Evolutionary conservation across 768 basidiomycete species (phyloP), one percentile per base, ranked within the genome.

Genomic region (Melanogaster broomeanus): DNA sequence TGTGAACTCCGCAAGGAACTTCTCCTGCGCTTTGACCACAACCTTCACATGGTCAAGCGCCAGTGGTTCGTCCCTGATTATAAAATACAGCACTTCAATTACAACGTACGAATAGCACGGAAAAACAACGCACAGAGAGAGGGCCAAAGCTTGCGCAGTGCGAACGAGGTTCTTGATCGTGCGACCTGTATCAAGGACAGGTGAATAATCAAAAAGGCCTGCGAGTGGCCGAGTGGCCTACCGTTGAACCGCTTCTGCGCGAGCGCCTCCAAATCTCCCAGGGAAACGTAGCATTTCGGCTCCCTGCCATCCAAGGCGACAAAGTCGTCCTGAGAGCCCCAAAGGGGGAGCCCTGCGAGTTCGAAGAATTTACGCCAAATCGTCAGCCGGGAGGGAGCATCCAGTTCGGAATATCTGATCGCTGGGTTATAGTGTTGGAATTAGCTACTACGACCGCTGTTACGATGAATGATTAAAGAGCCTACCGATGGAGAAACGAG

Each of bases 401-500:
- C 59, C 19, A 66, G 56, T 30, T 67, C 63, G 2, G 59, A 51
- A 40, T 66, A 67, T 52, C 61, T 64, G 43, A 67, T 66, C 2
- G 57, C 64, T 45, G 6, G 33, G 4, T n/a, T 27, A 46, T 19
- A 6, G n/a, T n/a, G n/a, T 28, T 24, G 30, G 31, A 16, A 22
- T 41, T 21, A 22, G 21, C 18, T 11, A 41, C 21, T 43, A 5
- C 9, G 33, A 19, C 4, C 15, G 31, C 15, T 10, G 40, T 37
- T 18, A n/a, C n/a, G n/a, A n/a, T n/a, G n/a, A n/a, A n/a, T n/a
- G n/a, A n/a, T 19, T 38, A 10, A 10, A 42, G 25, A 31, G 50
- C 55, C 13, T 16, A 62, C 60, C 82, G 55, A 85, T 81, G 62
- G 83, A 83, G 59, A 83, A 82, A 48, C 84, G 80, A 16, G 82